Evolutionary conservation across 441 rosid genomes (phyloP), one percentile per base, ranked within the genome.

Genomic region (Eugenia klotzschiana): DNA sequence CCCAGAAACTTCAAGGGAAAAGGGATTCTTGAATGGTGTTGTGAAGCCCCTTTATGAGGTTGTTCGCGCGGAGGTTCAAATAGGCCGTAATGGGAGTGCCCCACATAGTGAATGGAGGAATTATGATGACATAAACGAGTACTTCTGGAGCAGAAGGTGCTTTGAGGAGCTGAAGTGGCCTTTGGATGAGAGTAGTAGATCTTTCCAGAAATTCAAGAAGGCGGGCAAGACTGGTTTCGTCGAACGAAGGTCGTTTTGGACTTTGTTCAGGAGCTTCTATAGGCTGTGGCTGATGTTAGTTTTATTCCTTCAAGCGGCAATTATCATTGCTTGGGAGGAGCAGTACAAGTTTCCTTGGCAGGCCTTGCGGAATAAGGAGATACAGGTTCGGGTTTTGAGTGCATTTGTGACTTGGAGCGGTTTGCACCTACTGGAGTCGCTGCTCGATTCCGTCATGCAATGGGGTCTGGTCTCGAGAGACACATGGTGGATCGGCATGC

Each of bases 201-300:
- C 88, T 84, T 94, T 94, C 27, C 88, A 88, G 82, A 82, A 85
- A 51, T 94, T 94, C 27, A 88, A 88, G 82, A 82, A 84, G 51
- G 94, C 92, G 8, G 96, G 98, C 46, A 96, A 96, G 87, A 94
- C 98, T 2, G 98, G 98, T 29, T 96, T 94, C 64, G 98, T 96
- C 56, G 98, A 96, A 89, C 94, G 89, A 40, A 89, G 98, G 87
- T 93, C 98, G 43, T 96, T 91, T 84, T 94, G 94, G 91, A 93
- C 94, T 51, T 86, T 94, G 79, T 86, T 85, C 82, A 79, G 98
- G 91, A 96, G 96, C 83, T 96, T 96, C 82, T 96, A 96, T 86
- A 84, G 98, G 87, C 60, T 96, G 74, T 96, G 98, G 98, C 91
- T 96, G 86, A 94, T 94, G 97, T 89, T 96, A 85, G 87, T 93